phyloP scores from a whole-genome alignment of 495 filamentous ascomycete genomes.

The Xylaria bambusicola region DNA sequence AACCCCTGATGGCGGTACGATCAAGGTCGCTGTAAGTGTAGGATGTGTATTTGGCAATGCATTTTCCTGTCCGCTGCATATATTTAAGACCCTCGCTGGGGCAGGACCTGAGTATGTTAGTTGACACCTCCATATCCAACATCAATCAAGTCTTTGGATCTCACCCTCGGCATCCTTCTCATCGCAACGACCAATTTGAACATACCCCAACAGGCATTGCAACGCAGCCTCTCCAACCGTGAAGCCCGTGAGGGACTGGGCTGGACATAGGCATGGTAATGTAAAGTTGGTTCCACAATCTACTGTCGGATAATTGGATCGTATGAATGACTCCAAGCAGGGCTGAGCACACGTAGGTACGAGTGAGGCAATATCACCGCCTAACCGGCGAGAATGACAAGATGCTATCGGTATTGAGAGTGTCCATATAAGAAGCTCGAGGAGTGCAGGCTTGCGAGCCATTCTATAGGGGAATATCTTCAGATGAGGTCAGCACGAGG shows the following conservation, averaged over 20 bases:
- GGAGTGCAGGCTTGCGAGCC: conserved; percentile 41
- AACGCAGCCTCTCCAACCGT: conserved; percentile 70
- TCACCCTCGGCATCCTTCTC: conserved; percentile 40
- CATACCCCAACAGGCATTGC: conserved; percentile 59
- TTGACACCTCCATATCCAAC: not conserved
- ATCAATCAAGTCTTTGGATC: conserved; percentile 14
- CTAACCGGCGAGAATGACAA: conserved; percentile 37
- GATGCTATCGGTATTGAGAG: conserved; percentile 30
- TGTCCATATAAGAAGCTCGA: conserved; percentile 38
- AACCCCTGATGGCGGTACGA: conserved; percentile 34
- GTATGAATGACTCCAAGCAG: conserved; percentile 65
- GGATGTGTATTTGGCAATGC: conserved; percentile 61
- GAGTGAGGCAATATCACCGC: conserved; percentile 45
- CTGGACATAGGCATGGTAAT: conserved; percentile 64
- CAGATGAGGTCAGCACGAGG: conserved; percentile 25
- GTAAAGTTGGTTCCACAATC: conserved; percentile 52
- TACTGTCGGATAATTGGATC: conserved; percentile 54
- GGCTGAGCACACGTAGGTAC: conserved; percentile 65
- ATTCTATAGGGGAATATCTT: conserved; percentile 49
- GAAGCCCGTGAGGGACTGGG: conserved; percentile 60
- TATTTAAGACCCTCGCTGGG: conserved; percentile 51
- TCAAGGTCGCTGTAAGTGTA: conserved; percentile 60
- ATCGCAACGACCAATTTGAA: conserved; percentile 41
- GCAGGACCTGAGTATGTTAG: conserved; percentile 36
- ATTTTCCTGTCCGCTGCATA: conserved; percentile 57